Conservation (phyloP, 306 rosid genomes). For the Gillenia trifoliata region DNA sequence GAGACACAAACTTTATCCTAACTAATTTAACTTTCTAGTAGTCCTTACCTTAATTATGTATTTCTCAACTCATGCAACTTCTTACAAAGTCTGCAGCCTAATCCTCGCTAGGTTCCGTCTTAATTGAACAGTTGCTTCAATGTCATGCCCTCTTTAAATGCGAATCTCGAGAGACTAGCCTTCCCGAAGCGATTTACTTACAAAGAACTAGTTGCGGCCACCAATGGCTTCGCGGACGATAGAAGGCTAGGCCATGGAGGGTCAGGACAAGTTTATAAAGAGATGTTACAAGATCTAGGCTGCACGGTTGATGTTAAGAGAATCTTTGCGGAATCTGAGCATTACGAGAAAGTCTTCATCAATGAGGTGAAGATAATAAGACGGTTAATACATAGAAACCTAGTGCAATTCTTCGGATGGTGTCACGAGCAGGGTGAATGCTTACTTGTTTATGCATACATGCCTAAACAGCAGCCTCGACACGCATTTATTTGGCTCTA, state of each 20-base stretch:
- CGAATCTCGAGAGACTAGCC: constrained; percentile 34
- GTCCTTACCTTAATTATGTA: too few species aligned
- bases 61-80: too few species aligned
- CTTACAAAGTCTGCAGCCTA: too few species aligned
- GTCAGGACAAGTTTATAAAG: constrained; percentile 43
- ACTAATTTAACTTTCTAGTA: too few species aligned
- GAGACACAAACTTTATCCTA: too few species aligned
- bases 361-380: constrained; percentile 54
- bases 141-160: background rate
- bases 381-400: constrained; percentile 42
- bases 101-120: too few species aligned
- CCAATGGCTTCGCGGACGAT: constrained; percentile 36
- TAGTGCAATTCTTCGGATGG: constrained; percentile 60
- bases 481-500: constrained; percentile 37
- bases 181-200: constrained; percentile 44
- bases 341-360: constrained; percentile 29
- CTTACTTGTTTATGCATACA: constrained; percentile 41
- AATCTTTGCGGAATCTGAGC: constrained; percentile 34
- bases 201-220: constrained; percentile 36
- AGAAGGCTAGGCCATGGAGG: constrained; percentile 55
- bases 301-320: constrained; percentile 44
- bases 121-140: too few species aligned
- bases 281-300: constrained; percentile 22
- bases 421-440: constrained; percentile 39
- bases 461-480: constrained; percentile 60